phyloP scores from a whole-genome alignment of 108 stramenopile genomes.

The Pseudonitzschia multistriata region DNA sequence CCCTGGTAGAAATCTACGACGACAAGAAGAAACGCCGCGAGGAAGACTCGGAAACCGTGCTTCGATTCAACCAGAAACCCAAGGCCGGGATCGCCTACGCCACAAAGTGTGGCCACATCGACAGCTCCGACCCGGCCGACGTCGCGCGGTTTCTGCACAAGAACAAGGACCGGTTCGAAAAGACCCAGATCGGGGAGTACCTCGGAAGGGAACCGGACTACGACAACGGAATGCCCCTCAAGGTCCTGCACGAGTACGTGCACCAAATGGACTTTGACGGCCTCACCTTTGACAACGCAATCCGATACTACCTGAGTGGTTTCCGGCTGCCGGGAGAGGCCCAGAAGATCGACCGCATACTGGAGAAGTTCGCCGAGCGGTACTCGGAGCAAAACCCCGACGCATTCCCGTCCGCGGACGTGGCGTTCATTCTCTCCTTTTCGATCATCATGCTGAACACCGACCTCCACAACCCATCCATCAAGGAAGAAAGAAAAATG shows the following conservation, averaged over 20 bases:
- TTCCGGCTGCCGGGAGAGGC: slow-evolving; percentile 99
- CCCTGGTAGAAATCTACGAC: slow-evolving; percentile 87
- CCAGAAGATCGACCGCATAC: slow-evolving; percentile 99
- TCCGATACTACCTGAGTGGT: slow-evolving; percentile 92
- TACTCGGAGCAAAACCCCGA: slow-evolving; percentile 85
- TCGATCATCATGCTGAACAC: slow-evolving; percentile 99
- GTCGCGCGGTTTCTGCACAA: slow-evolving; percentile 88
- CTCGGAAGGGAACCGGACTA: slow-evolving; percentile 94
- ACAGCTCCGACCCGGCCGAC: slow-evolving; percentile 69
- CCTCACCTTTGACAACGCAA: slow-evolving; percentile 91
- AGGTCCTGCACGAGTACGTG: slow-evolving; percentile 91
- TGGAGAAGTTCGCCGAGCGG: slow-evolving; percentile 98
- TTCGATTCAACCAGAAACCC: slow-evolving; percentile 97
- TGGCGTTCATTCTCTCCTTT: slow-evolving; percentile 97
- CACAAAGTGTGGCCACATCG: slow-evolving; percentile 80
- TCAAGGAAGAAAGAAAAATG: slow-evolving; percentile 93
- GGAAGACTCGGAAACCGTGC: slow-evolving; percentile 84
- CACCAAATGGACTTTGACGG: slow-evolving; percentile 87
- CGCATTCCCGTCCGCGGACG: slow-evolving; percentile 92
- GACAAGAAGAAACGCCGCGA: slow-evolving; percentile 89
- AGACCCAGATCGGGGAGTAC: slow-evolving; percentile 96
- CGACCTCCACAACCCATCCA: slow-evolving; percentile 97
- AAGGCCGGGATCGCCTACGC: slow-evolving; percentile 87
- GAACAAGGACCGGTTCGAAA: slow-evolving; percentile 89
- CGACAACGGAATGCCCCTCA: slow-evolving; percentile 84